Evolutionary conservation across 495 filamentous ascomycete genomes (phyloP), one percentile per base, ranked within the genome.

Genomic region (Aspergillus steynii): DNA sequence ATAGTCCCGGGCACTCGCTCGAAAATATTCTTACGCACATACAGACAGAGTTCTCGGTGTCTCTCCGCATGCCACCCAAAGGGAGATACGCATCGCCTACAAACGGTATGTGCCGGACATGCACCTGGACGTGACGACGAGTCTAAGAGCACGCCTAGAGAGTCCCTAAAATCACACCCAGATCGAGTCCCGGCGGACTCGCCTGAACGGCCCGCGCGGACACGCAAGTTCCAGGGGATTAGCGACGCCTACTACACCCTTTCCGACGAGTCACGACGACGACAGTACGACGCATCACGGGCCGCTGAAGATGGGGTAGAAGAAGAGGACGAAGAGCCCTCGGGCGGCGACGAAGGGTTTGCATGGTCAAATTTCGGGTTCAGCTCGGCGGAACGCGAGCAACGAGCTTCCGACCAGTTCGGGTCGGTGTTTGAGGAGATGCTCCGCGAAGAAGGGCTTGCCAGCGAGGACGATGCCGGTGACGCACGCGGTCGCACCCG

Each of bases 231-330:
- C 80, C 95, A 99, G 73, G 85, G 91, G 61, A 90, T 99, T 68
- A 99, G 97, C 79, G 95, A 98, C 74, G 95, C 95, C 67, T 99
- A 99, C 82, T 99, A 93, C 72, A 96, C 93, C 27, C 89, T 99
- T 47, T 93, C 89, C 0, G 93, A 99, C 70, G 68, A 87, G 4
- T 64, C 75, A 6, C 86, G 96, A 1, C 88, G 95, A n/a, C 84
- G 86, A 42, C 91, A 97, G 58, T 99, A 98, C 77, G 94, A 99
- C 70, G 80, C 85, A 50, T 83, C 88, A 47, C 88, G 92, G 53
- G 74, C 75, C 53, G 80, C 77, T 51, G 73, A 80, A 47, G 71
- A 85, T 26, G 77, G 73, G 32, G 74, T 78, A 20, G 81, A 85
- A 27, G 82, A 86, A 60, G 82, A 80, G 26, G 81, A 80, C 29